Evolutionary conservation across 2,329 filamentous ascomycete species (phyloP).

Genomic region (Aspergillus neoniger): DNA sequence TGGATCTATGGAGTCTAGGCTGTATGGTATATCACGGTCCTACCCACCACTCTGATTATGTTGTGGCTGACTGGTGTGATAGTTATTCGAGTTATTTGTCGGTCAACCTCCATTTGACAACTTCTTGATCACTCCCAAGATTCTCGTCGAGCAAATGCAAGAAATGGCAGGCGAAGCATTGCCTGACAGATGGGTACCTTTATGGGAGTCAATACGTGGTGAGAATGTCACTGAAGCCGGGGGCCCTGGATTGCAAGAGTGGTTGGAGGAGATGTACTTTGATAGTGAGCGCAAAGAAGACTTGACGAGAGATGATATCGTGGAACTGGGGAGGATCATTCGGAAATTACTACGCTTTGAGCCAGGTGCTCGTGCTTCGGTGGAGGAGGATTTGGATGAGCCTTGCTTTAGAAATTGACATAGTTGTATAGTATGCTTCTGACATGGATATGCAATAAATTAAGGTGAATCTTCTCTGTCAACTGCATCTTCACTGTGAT

Average conservation of each 20-base stretch:
- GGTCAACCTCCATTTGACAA: constrained; percentile 44
- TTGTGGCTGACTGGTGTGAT: constrained; percentile 16
- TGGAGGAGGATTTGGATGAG: constrained; percentile 27
- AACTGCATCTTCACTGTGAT: too few species aligned
- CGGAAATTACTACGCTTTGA: constrained; percentile 28
- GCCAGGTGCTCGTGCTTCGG: constrained; percentile 29
- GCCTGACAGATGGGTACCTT: constrained; percentile 37
- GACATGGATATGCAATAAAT: too few species aligned
- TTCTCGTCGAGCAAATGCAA: constrained; percentile 40
- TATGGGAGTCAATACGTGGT: constrained; percentile 30
- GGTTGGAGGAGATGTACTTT: constrained; percentile 44
- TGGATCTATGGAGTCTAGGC: constrained; percentile 44
- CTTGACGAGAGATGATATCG: constrained; percentile 28
- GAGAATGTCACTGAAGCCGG: constrained; percentile 17
- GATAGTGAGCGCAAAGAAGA: constrained; percentile 28
- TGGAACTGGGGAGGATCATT: constrained; percentile 27
- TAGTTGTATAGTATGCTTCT: too few species aligned
- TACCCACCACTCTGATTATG: neutral
- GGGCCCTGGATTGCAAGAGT: constrained; percentile 34
- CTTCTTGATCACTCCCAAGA: constrained; percentile 35
- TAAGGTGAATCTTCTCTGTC: too few species aligned
- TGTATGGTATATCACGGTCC: constrained; percentile 32
- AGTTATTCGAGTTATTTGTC: constrained; percentile 44
- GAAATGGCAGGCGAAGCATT: constrained; percentile 37
- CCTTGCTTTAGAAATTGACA: constrained; percentile 23